Conservation (phyloP, 768 basidiomycete genomes). For the Amyloporia xantha region DNA sequence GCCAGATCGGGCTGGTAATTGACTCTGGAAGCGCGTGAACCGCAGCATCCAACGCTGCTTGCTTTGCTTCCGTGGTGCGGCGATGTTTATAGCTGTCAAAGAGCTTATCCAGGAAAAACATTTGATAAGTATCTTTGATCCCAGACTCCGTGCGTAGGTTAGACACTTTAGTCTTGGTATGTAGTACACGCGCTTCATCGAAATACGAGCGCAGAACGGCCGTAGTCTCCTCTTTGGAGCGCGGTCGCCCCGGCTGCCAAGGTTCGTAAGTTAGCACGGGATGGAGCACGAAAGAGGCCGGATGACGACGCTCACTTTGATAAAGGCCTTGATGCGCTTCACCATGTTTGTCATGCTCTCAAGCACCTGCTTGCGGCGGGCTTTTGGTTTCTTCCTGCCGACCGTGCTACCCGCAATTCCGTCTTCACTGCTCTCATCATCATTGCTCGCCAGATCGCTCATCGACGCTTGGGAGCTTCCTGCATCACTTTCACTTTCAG, state of each 20-base stretch:
- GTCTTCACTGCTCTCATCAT: neutral
- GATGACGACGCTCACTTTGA: too few relatives aligned
- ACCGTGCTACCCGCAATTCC: neutral
- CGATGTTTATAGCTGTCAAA: neutral
- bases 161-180: constrained; percentile 3
- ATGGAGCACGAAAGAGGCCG: too few relatives aligned
- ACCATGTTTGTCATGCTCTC: too few relatives aligned
- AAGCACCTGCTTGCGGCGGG: too few relatives aligned
- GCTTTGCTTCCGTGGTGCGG: constrained; percentile 6
- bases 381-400: too few relatives aligned
- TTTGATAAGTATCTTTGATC: constrained; percentile 29
- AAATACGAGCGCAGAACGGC: neutral
- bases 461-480: neutral
- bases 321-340: too few relatives aligned
- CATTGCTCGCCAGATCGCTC: neutral
- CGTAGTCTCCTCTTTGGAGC: neutral
- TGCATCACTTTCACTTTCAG: neutral
- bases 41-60: constrained; percentile 14
- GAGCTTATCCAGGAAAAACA: constrained; percentile 19
- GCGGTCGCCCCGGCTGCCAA: neutral
- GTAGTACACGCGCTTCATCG: neutral
- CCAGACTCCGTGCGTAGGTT: constrained; percentile 28
- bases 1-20: constrained; percentile 30
- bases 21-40: constrained; percentile 12
- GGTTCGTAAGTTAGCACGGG: neutral